Percentiles rank a stretch among this genome's conserved stretches.
Conservation (phyloP, 306 rosid genomes). For the Dicorynia guianensis region DNA sequence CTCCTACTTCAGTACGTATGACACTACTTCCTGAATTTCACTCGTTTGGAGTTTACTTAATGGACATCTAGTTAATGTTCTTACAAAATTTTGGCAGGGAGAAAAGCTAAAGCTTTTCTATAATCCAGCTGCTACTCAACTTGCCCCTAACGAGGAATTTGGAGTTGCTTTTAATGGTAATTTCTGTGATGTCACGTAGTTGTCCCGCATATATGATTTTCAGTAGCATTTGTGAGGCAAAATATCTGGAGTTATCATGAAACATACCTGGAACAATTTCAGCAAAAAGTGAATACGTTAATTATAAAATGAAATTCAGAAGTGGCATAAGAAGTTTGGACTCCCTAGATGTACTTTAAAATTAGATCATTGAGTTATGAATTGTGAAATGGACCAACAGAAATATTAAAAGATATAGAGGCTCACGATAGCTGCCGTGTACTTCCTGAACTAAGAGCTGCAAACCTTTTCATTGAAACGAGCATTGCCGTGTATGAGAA, state of each 20-base stretch:
- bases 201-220: slow-evolving; percentile 6
- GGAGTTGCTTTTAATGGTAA: slow-evolving; percentile 92
- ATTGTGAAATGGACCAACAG: too few relatives aligned
- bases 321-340: not conserved
- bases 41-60: slow-evolving; percentile 4
- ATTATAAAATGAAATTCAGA: not conserved
- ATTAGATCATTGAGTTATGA: too few relatives aligned
- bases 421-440: too few relatives aligned
- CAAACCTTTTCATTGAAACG: too few relatives aligned
- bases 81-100: slow-evolving; percentile 64
- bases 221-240: not conserved
- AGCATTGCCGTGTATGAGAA: too few relatives aligned
- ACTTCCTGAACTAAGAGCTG: too few relatives aligned
- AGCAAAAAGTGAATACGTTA: not conserved
- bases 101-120: slow-evolving; percentile 86
- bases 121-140: slow-evolving; percentile 74
- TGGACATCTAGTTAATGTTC: slow-evolving; percentile 5
- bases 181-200: slow-evolving; percentile 5
- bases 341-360: too few relatives aligned
- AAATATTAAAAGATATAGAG: too few relatives aligned
- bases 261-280: slow-evolving; percentile 6
- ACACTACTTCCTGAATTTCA: not conserved
- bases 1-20: slow-evolving; percentile 73
- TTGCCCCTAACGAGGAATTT: slow-evolving; percentile 79
- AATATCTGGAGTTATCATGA: not conserved